phyloP scores from a whole-genome alignment of 2,329 filamentous ascomycete species.

The Niveomyces coronatus region DNA sequence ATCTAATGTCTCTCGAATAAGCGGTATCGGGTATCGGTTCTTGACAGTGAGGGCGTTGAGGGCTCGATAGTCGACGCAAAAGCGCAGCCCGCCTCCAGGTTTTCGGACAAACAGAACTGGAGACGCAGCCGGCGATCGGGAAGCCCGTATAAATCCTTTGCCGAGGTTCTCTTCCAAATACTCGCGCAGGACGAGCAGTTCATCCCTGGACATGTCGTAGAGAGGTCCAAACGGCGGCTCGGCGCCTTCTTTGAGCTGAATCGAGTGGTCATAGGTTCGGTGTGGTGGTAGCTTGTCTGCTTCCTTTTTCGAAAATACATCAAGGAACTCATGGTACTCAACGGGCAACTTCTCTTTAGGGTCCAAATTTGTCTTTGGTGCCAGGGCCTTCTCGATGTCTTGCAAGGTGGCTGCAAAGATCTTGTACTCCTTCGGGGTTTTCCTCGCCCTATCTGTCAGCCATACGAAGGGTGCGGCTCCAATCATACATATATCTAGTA shows the following conservation, averaged over 20 bases:
- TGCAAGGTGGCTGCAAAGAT: not conserved
- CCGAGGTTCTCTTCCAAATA: not conserved
- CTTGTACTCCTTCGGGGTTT: no score
- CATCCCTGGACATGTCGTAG: not conserved
- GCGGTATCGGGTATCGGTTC: not conserved
- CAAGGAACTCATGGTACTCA: not conserved
- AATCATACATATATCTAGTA: no score
- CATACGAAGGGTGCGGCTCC: no score
- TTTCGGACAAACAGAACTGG: not conserved
- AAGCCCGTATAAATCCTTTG: conserved; percentile 1
- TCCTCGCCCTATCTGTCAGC: no score
- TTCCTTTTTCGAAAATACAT: not conserved
- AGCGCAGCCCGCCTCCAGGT: not conserved
- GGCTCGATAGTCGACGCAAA: not conserved
- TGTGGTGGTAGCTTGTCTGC: not conserved
- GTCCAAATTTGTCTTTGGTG: not conserved
- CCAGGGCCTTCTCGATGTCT: not conserved
- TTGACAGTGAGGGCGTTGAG: not conserved
- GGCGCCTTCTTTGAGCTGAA: not conserved
- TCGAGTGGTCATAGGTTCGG: not conserved
- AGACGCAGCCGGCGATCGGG: not conserved
- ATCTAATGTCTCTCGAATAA: not conserved
- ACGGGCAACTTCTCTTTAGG: not conserved
- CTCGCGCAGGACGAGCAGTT: not conserved
- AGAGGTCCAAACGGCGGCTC: not conserved